Evolutionary conservation across 257 asterid species (phyloP).

Genomic region (Capsicum chinense): DNA sequence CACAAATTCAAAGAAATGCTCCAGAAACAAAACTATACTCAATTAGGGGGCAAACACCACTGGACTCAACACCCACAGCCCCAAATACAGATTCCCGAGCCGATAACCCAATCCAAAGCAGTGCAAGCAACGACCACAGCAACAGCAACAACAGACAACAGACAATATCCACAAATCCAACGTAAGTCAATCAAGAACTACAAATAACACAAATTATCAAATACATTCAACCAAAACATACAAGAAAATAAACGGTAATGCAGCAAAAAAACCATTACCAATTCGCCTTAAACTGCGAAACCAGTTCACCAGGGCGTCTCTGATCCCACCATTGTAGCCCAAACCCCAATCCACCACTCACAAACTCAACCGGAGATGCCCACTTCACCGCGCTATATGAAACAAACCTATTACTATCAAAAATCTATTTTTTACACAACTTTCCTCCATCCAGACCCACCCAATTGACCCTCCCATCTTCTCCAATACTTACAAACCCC

Average conservation of each 20-base stretch:
- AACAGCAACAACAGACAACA: too few relatives aligned
- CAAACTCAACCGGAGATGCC: conserved; percentile 87
- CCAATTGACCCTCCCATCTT: conserved; percentile 79
- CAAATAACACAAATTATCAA: not conserved
- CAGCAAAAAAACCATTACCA: conserved; percentile 50
- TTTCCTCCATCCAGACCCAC: conserved; percentile 37
- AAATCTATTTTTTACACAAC: conserved; percentile 56
- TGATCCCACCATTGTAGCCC: conserved; percentile 94
- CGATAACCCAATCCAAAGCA: too few relatives aligned
- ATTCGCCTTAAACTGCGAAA: conserved; percentile 64
- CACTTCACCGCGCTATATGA: conserved; percentile 74
- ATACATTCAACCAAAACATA: not conserved
- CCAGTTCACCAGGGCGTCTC: conserved; percentile 74
- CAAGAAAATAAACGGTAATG: not conserved
- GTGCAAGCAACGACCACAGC: too few relatives aligned
- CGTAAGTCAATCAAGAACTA: not conserved
- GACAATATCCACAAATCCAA: too few relatives aligned
- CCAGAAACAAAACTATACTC: too few relatives aligned
- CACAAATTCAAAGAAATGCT: too few relatives aligned
- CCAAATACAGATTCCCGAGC: too few relatives aligned
- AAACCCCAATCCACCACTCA: conserved; percentile 82
- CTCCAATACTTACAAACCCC: conserved; percentile 78
- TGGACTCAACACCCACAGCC: too few relatives aligned
- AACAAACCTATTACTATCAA: conserved; percentile 71
- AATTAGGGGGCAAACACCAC: too few relatives aligned